Conservation (phyloP, 768 basidiomycete genomes). For the Hemileccinum impolitum region DNA sequence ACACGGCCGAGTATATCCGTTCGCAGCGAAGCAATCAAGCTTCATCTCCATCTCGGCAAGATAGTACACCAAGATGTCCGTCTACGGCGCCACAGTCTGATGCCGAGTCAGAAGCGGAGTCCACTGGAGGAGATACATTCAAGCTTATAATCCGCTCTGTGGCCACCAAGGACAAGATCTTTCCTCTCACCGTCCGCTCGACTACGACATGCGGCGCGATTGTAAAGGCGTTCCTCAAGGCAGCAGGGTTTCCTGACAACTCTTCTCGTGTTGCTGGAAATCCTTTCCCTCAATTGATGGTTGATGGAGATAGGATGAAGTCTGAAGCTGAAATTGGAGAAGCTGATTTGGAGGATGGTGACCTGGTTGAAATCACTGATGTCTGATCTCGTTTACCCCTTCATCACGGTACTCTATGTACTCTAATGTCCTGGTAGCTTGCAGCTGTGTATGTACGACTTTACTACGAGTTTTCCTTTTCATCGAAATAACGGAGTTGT, state of each 20-base stretch:
- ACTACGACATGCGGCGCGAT: conserved; percentile 77
- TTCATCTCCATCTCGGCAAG: conserved; percentile 18
- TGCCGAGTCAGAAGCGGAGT: conserved; percentile 35
- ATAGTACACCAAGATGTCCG: conserved; percentile 8
- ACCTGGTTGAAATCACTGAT: conserved; percentile 72
- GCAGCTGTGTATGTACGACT: conserved; percentile 1
- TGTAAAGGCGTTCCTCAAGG: conserved; percentile 70
- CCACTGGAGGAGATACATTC: conserved; percentile 46
- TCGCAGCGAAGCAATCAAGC: conserved; percentile 30
- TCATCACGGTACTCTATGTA: conserved; percentile 7
- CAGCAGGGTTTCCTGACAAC: conserved; percentile 55
- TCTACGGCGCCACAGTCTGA: conserved; percentile 25
- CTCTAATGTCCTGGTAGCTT: conserved; percentile 12
- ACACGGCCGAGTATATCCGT: conserved; percentile 62
- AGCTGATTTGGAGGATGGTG: conserved; percentile 75
- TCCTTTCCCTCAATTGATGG: conserved; percentile 38
- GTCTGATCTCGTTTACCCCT: conserved; percentile 30
- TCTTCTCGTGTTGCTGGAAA: conserved; percentile 39
- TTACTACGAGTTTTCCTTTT: conserved; percentile 1
- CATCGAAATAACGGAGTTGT: background rate
- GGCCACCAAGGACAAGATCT: conserved; percentile 43
- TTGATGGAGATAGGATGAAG: conserved; percentile 75
- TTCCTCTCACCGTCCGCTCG: conserved; percentile 65
- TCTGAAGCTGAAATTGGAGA: conserved; percentile 58
- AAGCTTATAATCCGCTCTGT: conserved; percentile 64